Percentiles rank a stretch among this genome's conserved stretches.
Conservation (phyloP, 345 rosid genomes). For the Atalantia buxifolia region DNA sequence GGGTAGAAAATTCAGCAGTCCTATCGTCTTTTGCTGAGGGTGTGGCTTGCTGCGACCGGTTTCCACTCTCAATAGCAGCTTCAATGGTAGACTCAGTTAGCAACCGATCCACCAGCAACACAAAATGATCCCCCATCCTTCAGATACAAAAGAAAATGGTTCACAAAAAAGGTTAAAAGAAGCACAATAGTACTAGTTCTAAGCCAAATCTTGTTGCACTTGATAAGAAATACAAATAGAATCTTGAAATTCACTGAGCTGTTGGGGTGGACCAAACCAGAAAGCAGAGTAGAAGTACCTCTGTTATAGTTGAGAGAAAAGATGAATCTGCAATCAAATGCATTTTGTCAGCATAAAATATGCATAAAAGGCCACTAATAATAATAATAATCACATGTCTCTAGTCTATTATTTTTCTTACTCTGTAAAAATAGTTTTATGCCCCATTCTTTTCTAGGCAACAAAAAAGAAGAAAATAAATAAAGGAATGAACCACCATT, state of each 20-base stretch:
- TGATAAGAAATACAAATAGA: background rate
- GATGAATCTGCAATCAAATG: slow-evolving; percentile 19
- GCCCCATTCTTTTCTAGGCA: background rate
- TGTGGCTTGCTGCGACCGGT: slow-evolving; percentile 11
- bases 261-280: background rate
- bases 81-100: slow-evolving; percentile 47
- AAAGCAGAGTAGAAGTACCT: slow-evolving; percentile 3
- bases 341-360: background rate
- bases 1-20: slow-evolving; percentile 23
- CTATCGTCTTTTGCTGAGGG: slow-evolving; percentile 19
- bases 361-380: background rate
- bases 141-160: slow-evolving; percentile 8
- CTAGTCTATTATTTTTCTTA: no score
- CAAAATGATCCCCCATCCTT: slow-evolving; percentile 79
- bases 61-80: slow-evolving; percentile 31
- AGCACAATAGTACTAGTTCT: background rate
- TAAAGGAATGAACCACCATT: background rate
- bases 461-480: background rate
- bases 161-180: background rate
- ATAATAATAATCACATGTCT: background rate
- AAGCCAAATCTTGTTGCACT: background rate
- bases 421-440: no score
- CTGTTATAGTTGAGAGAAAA: background rate
- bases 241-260: background rate
- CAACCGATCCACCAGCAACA: slow-evolving; percentile 56